Percentiles rank a stretch among this genome's conserved stretches.
These are phyloP conservation scores for Sclerotinia trifoliorum DNA, from an alignment of 2,329 filamentous ascomycete species.

Conservation along the genomic window DNA sequence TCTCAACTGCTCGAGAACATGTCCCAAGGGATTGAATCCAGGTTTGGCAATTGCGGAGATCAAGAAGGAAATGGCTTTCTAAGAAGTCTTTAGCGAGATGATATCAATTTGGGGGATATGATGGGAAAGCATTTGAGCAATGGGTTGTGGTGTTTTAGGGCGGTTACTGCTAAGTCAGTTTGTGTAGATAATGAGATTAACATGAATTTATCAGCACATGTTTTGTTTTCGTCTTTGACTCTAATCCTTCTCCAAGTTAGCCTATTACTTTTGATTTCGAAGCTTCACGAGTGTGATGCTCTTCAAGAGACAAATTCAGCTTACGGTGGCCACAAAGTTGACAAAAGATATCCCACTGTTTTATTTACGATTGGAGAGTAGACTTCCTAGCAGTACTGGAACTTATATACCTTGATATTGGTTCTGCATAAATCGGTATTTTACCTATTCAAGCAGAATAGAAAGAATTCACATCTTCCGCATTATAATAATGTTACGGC, in stretches of 20 bases:
- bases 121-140: slow-evolving; percentile 15
- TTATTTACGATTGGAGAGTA: not conserved
- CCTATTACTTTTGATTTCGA: not conserved
- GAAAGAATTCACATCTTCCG: not conserved
- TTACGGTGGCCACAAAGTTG: not conserved
- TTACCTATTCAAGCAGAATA: no score
- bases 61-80: slow-evolving; percentile 87
- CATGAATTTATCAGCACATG: slow-evolving; percentile 18
- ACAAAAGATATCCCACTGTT: not conserved
- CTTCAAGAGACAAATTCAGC: not conserved
- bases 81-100: slow-evolving; percentile 26
- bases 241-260: not conserved
- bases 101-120: not conserved
- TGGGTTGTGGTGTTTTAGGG: slow-evolving; percentile 17
- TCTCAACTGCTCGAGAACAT: slow-evolving; percentile 96
- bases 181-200: slow-evolving; percentile 22
- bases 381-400: not conserved
- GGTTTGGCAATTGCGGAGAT: slow-evolving; percentile 94
- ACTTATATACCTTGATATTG: not conserved
- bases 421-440: not conserved
- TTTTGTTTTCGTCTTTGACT: not conserved
- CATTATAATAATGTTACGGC: not conserved
- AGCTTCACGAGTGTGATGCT: not conserved
- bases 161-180: slow-evolving; percentile 21
- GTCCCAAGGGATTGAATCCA: slow-evolving; percentile 97